phyloP scores from a whole-genome alignment of 208 protist species.

The Trypanosoma boissoni region DNA sequence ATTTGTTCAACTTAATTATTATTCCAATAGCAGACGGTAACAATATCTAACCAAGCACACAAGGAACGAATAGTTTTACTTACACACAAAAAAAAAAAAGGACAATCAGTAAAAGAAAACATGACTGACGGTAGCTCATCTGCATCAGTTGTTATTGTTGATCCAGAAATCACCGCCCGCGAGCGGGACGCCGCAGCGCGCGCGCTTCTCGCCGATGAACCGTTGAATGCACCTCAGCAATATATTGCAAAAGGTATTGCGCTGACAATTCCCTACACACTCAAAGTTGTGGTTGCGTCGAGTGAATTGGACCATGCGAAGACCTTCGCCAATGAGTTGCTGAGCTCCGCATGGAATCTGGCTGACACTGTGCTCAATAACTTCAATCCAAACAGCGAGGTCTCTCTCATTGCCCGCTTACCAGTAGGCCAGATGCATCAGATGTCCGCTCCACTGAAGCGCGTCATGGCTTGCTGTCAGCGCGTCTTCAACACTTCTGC shows the following conservation, averaged over 20 bases:
- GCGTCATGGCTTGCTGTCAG: slow-evolving; percentile 46
- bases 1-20: too few relatives aligned
- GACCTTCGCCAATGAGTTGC: slow-evolving; percentile 22
- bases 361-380: slow-evolving; percentile 53
- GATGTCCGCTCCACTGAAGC: slow-evolving; percentile 53
- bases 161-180: slow-evolving; percentile 43
- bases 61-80: slow-evolving; percentile 1
- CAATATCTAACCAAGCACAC: slow-evolving; percentile 2
- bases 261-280: slow-evolving; percentile 32
- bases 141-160: slow-evolving; percentile 52
- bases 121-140: slow-evolving; percentile 58
- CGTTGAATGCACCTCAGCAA: slow-evolving; percentile 8
- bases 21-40: not conserved
- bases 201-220: slow-evolving; percentile 19
- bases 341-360: slow-evolving; percentile 23
- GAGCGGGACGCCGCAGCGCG: slow-evolving; percentile 54
- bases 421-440: slow-evolving; percentile 41
- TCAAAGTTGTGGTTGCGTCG: slow-evolving; percentile 32
- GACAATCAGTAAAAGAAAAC: slow-evolving; percentile 5
- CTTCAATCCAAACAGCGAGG: slow-evolving; percentile 67
- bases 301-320: slow-evolving; percentile 21
- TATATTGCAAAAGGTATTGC: slow-evolving; percentile 21
- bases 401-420: slow-evolving; percentile 46
- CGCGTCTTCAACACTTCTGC: slow-evolving; percentile 48
- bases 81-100: not conserved